A percentile compares a stretch with the other conserved stretches of the same genome.
phyloP scores from a whole-genome alignment of 805 yeast genomes.

The Clavispora asparagi region DNA sequence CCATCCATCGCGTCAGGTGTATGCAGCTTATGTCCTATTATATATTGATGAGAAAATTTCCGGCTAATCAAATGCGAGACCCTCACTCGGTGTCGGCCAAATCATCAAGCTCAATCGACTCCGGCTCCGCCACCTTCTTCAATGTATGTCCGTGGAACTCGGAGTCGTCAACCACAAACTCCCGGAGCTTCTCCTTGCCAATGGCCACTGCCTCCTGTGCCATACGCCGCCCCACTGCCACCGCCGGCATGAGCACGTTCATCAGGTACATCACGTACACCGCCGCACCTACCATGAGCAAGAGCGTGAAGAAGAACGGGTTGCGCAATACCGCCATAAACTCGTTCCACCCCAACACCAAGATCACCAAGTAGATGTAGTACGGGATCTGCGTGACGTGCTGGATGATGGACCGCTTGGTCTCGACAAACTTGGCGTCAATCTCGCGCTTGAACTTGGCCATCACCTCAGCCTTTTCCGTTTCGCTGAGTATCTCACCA shows the following conservation, averaged over 20 bases:
- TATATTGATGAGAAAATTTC: no score
- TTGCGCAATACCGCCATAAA: slow-evolving; percentile 81
- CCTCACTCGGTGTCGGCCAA: slow-evolving; percentile 1
- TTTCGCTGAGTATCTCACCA: slow-evolving; percentile 51
- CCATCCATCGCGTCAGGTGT: no score
- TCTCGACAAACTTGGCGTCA: slow-evolving; percentile 77
- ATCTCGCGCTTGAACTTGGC: slow-evolving; percentile 66
- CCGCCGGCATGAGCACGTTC: slow-evolving; percentile 73
- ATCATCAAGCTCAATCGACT: slow-evolving; percentile 17
- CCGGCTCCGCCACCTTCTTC: slow-evolving; percentile 7
- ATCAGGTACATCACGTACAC: slow-evolving; percentile 62
- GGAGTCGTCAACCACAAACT: slow-evolving; percentile 50
- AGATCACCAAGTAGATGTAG: slow-evolving; percentile 67
- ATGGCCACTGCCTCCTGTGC: slow-evolving; percentile 51
- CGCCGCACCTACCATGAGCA: slow-evolving; percentile 54
- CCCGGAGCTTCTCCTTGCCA: slow-evolving; percentile 56
- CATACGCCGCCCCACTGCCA: slow-evolving; percentile 53
- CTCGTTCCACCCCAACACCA: slow-evolving; percentile 93
- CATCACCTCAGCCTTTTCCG: slow-evolving; percentile 53
- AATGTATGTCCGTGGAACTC: slow-evolving; percentile 19
- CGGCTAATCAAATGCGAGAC: no score
- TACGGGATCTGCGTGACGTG: slow-evolving; percentile 77
- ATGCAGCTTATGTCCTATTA: no score
- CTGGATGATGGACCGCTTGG: slow-evolving; percentile 79
- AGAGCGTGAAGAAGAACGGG: slow-evolving; percentile 71